phyloP scores from a whole-genome alignment of 2,329 filamentous ascomycete species.

The Neocatenulostroma microsporum region DNA sequence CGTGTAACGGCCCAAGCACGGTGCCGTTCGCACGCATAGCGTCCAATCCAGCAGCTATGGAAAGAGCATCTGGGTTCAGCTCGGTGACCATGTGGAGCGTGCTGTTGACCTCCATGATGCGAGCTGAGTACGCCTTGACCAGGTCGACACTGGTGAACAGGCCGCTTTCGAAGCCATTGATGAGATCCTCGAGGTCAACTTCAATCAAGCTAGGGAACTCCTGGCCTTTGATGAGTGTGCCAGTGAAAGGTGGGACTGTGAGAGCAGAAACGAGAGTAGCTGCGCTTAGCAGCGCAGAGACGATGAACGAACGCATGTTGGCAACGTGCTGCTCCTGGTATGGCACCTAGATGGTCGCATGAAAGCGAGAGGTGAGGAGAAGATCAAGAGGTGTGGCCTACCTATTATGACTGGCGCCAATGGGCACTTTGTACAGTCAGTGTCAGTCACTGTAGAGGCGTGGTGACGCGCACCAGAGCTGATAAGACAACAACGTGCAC shows the following conservation, averaged over 20 bases:
- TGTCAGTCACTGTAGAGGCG: too few species aligned
- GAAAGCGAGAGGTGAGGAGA: too few species aligned
- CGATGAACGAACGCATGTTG: slow-evolving; percentile 8
- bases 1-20: slow-evolving; percentile 50
- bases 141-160: slow-evolving; percentile 53
- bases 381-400: too few species aligned
- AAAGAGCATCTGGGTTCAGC: slow-evolving; percentile 48
- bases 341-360: background rate
- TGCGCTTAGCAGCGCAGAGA: slow-evolving; percentile 7
- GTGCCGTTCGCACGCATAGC: slow-evolving; percentile 41
- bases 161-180: slow-evolving; percentile 40
- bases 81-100: slow-evolving; percentile 48
- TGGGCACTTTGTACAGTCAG: too few species aligned
- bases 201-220: slow-evolving; percentile 40
- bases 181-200: slow-evolving; percentile 46
- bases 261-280: slow-evolving; percentile 9
- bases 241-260: slow-evolving; percentile 12
- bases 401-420: too few species aligned
- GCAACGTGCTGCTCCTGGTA: background rate
- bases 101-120: slow-evolving; percentile 47
- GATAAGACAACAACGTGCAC: too few species aligned
- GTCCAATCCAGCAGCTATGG: slow-evolving; percentile 44
- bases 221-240: slow-evolving; percentile 11
- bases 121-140: slow-evolving; percentile 47
- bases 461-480: too few species aligned